Evolutionary conservation across 148 eudicot genomes (phyloP), one percentile per base, ranked within the genome.

Genomic region (Chenopodium formosanum): DNA sequence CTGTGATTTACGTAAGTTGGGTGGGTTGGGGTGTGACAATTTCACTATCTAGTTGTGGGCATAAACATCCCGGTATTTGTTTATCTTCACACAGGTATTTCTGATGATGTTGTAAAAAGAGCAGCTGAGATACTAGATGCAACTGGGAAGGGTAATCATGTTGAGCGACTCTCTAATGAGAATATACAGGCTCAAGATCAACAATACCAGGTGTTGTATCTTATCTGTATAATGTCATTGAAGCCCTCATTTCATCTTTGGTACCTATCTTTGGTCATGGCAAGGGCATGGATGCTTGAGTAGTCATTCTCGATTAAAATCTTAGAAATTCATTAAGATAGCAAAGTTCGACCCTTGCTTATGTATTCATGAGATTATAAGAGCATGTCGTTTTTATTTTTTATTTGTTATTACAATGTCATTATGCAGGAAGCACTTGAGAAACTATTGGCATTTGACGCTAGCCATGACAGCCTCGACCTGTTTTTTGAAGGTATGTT

Each of bases 91-190:
- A 63, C 81, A 96, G 99, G 98, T 80, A 83, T 96, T 73, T 86
- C 93, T 12, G 89, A 86, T 84, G 94, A 94, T 80, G 95, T 94
- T 67, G 88, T 94, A 79, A 86, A 80, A 83, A 91, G 99, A 89
- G 98, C 98, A 62, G 90, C 92, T 60, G 78, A 46, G 75, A 84
- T 92, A 65, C 65, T 94, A 83, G 89, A 88, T 77, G 86, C 91
- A 32, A 82, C 76, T 70, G 88, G 81, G 72, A 85, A 88, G 73
- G 82, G 86, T 65, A 82, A 83, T 67, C 91, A 83, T 47, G 72
- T 92, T 19, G 94, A 92, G 86, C 86, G 99, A 85, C 81, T 85
- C 12, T 69, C 81, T 70, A 78, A 76, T 74, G 90, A 87, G 80
- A 85, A 81, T 78, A 87, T 94, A 79, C 73, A 77, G 66, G 81